These are phyloP conservation scores for Camellia japonica DNA, from an alignment of 148 eudicot genomes.

Conservation along the genomic window DNA sequence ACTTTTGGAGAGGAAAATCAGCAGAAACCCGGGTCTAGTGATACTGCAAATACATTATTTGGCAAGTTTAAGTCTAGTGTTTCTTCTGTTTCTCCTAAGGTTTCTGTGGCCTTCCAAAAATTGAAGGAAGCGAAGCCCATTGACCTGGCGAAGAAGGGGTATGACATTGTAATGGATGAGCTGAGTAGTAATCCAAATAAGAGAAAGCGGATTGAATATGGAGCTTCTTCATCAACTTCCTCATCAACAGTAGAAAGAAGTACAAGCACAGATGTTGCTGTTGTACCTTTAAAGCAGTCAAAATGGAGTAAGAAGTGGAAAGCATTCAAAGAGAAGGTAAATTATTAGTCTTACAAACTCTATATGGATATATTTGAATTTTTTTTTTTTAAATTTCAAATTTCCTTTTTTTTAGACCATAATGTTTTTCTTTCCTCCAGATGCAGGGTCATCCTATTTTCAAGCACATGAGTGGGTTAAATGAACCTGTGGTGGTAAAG, in stretches of 20 bases:
- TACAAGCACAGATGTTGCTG: conserved; percentile 69
- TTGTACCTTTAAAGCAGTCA: conserved; percentile 72
- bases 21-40: conserved; percentile 50
- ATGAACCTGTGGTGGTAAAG: conserved; percentile 81
- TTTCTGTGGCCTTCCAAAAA: conserved; percentile 69
- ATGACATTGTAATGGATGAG: conserved; percentile 79
- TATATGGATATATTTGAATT: neutral
- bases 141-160: conserved; percentile 79
- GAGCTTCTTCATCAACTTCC: conserved; percentile 36
- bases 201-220: conserved; percentile 60
- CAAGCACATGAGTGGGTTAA: conserved; percentile 62
- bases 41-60: conserved; percentile 54
- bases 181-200: conserved; percentile 63
- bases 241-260: conserved; percentile 55
- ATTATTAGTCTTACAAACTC: neutral
- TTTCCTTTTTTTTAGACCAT: neutral
- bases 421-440: conserved; percentile 36
- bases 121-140: conserved; percentile 78
- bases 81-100: conserved; percentile 61
- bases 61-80: conserved; percentile 58
- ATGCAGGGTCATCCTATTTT: conserved; percentile 68
- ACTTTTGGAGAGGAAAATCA: conserved; percentile 42
- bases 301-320: conserved; percentile 83
- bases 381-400: neutral
- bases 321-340: conserved; percentile 67